Conservation (phyloP, 2,329 filamentous ascomycete species). For the Penicillium sp. region DNA sequence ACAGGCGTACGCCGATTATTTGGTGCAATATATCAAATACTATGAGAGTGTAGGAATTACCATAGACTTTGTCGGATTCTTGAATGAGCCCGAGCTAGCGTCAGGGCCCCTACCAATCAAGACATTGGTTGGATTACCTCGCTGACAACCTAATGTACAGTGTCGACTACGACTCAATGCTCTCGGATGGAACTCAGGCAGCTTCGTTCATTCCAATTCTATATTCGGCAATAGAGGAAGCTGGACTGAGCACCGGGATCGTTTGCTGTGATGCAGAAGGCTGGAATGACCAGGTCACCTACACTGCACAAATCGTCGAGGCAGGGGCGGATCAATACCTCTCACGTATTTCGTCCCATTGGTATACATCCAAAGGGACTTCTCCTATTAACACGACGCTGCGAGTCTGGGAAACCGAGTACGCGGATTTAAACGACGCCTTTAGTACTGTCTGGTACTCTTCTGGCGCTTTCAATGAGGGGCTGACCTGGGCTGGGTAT, state of each 20-base stretch:
- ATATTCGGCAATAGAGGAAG: neutral
- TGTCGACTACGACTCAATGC: neutral
- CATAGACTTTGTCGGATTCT: conserved; percentile 46
- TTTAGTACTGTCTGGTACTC: conserved; percentile 3
- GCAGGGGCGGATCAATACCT: conserved; percentile 4
- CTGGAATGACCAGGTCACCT: conserved; percentile 5
- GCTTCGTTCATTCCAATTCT: conserved; percentile 7
- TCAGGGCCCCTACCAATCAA: neutral
- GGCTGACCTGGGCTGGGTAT: conserved; percentile 2
- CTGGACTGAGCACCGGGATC: neutral
- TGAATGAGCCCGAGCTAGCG: conserved; percentile 46
- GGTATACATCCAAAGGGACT: conserved; percentile 3
- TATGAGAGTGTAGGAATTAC: conserved; percentile 44
- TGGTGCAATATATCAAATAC: conserved; percentile 47
- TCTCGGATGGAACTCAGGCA: conserved; percentile 1
- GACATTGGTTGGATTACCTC: neutral
- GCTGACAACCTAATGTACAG: neutral
- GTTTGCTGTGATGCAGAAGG: conserved; percentile 5
- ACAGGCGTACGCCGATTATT: conserved; percentile 48
- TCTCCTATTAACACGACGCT: neutral
- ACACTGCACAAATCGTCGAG: neutral
- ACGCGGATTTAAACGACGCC: neutral
- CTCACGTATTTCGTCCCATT: conserved; percentile 3
- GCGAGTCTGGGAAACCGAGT: conserved; percentile 2
- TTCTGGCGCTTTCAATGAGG: neutral